A percentile compares a stretch with the other conserved stretches of the same genome.
Conservation (phyloP, 257 asterid species). For the Haberlea rhodopensis region DNA sequence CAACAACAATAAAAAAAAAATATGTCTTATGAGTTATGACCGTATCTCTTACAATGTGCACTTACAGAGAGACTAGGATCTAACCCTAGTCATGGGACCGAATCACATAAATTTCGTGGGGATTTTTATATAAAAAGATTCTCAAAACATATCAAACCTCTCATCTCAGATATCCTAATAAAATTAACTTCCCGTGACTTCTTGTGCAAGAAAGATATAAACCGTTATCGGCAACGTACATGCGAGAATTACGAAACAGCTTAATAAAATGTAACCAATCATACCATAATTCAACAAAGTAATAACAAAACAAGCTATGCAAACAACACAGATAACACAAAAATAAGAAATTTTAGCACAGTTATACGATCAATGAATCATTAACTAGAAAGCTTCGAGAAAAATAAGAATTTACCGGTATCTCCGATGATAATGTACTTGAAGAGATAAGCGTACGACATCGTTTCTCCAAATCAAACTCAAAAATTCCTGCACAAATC, state of each 20-base stretch:
- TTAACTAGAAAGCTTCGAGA: neutral
- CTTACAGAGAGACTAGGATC: neutral
- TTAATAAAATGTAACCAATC: neutral
- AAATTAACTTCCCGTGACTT: neutral
- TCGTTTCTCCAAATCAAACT: slow-evolving; percentile 31
- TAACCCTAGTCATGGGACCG: neutral
- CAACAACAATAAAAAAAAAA: no score
- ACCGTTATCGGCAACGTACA: neutral
- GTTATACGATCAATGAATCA: neutral
- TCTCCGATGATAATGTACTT: slow-evolving; percentile 74
- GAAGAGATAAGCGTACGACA: slow-evolving; percentile 72
- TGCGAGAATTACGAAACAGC: no score
- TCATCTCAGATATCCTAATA: neutral
- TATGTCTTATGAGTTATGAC: no score
- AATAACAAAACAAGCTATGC: neutral
- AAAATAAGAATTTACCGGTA: slow-evolving; percentile 35
- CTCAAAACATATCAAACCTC: no score
- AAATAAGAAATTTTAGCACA: neutral
- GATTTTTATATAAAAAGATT: no score
- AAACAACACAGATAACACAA: neutral
- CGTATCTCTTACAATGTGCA: neutral
- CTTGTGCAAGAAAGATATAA: neutral
- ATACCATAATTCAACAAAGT: neutral
- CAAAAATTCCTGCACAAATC: neutral
- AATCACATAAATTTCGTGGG: neutral